Percentiles rank a stretch among this genome's conserved stretches.
phyloP scores from a whole-genome alignment of 805 yeast genomes.

The Saccharomycopsis fibuligera region DNA sequence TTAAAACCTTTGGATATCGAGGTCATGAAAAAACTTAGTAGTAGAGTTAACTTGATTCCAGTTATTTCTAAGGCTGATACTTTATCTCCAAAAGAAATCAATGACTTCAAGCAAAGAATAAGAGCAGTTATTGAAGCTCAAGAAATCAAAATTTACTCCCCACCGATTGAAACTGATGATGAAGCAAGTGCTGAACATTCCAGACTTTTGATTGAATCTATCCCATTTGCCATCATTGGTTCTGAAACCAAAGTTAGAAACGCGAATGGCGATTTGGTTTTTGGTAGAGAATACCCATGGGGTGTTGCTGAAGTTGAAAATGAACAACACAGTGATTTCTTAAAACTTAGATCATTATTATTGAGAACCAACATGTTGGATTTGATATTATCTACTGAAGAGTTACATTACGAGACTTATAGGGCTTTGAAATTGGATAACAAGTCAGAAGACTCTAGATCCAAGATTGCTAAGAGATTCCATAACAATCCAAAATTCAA shows the following conservation, averaged over 20 bases:
- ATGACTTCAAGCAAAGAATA: constrained; percentile 64
- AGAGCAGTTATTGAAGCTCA: constrained; percentile 80
- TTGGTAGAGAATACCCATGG: constrained; percentile 88
- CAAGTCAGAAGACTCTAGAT: constrained; percentile 37
- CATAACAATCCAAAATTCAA: constrained; percentile 86
- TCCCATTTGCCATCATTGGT: constrained; percentile 85
- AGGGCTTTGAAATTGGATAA: constrained; percentile 64
- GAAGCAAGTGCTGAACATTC: constrained; percentile 75
- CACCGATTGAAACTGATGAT: constrained; percentile 72
- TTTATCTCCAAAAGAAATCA: constrained; percentile 63
- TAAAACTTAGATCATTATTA: constrained; percentile 69
- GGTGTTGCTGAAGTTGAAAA: constrained; percentile 85
- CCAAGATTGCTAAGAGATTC: constrained; percentile 28
- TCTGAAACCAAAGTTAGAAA: constrained; percentile 65
- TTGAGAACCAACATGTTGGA: constrained; percentile 82
- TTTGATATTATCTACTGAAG: constrained; percentile 72
- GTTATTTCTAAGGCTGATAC: constrained; percentile 88
- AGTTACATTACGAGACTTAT: constrained; percentile 72
- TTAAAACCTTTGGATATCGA: constrained; percentile 84
- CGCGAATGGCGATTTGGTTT: constrained; percentile 54
- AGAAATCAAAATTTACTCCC: constrained; percentile 76
- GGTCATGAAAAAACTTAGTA: constrained; percentile 75
- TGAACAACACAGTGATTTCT: constrained; percentile 79
- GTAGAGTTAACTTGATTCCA: constrained; percentile 82
- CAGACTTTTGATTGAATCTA: constrained; percentile 68